A percentile compares a stretch with the other conserved stretches of the same genome.
Evolutionary conservation across 257 asterid genomes (phyloP).

Genomic region (Scutellaria galericulata): DNA sequence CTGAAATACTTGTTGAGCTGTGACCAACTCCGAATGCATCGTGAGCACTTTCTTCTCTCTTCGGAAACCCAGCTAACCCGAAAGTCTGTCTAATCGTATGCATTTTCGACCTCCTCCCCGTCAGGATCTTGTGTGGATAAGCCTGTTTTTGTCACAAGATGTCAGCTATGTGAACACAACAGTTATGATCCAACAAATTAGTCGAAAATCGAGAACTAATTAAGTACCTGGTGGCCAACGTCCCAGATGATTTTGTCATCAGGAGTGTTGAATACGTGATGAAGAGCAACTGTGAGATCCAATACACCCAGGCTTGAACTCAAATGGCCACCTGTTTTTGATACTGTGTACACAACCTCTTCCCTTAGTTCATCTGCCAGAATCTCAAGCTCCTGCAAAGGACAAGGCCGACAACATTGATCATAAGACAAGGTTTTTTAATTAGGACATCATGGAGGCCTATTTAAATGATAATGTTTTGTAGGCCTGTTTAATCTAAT

Average conservation of each 20-base stretch:
- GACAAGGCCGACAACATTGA: neutral
- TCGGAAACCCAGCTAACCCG: conserved; percentile 75
- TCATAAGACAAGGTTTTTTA: no score
- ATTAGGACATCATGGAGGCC: no score
- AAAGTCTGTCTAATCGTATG: conserved; percentile 62
- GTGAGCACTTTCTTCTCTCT: conserved; percentile 66
- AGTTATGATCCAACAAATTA: no score
- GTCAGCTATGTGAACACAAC: no score
- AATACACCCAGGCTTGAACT: conserved; percentile 71
- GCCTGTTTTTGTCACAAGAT: conserved; percentile 34
- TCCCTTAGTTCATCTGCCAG: conserved; percentile 65
- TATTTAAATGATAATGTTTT: no score
- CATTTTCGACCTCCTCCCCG: conserved; percentile 75
- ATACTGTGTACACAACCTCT: conserved; percentile 63
- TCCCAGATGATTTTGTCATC: conserved; percentile 82
- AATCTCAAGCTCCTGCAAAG: conserved; percentile 50
- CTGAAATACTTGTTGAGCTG: conserved; percentile 77
- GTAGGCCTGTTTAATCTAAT: no score
- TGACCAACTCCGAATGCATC: conserved; percentile 88
- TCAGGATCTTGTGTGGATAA: conserved; percentile 70
- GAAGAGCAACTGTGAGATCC: conserved; percentile 77
- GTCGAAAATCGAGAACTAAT: no score
- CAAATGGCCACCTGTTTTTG: conserved; percentile 73
- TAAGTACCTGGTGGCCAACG: conserved; percentile 77
- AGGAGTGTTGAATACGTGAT: conserved; percentile 70